Evolutionary conservation across 139 green algal species (phyloP).

Genomic region (Raphidocelis subcapitata): DNA sequence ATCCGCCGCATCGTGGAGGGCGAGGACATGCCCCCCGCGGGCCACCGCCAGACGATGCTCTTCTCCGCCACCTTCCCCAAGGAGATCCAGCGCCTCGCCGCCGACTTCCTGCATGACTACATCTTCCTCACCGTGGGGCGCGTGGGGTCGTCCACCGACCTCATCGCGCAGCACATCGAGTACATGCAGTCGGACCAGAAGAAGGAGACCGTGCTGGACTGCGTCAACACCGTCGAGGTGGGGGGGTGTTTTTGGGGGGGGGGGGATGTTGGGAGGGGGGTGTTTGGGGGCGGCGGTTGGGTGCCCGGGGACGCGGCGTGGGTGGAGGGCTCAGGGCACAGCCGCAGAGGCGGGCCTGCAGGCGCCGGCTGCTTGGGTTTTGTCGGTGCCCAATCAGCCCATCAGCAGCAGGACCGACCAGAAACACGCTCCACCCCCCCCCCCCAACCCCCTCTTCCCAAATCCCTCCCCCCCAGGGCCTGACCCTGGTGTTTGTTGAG

Average conservation of each 20-base stretch:
- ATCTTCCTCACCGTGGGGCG: slow-evolving; percentile 97
- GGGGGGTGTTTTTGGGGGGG: no score
- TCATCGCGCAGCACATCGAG: slow-evolving; percentile 72
- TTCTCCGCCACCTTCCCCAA: slow-evolving; percentile 96
- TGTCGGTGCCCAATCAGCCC: no score
- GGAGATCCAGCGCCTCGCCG: slow-evolving; percentile 84
- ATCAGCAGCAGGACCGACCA: no score
- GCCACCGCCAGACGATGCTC: slow-evolving; percentile 88
- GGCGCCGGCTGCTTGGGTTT: no score
- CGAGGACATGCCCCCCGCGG: slow-evolving; percentile 78
- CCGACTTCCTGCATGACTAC: slow-evolving; percentile 90
- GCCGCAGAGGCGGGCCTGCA: no score
- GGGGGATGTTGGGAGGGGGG: no score
- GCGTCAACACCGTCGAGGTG: slow-evolving; percentile 25
- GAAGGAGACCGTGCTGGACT: slow-evolving; percentile 36
- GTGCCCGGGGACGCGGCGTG: no score
- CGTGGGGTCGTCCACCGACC: slow-evolving; percentile 93
- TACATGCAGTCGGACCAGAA: slow-evolving; percentile 62
- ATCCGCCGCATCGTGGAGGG: slow-evolving; percentile 39
- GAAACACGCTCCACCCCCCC: no score
- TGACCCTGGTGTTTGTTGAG: slow-evolving; percentile 84
- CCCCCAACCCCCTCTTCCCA: no score
- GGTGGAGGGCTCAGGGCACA: no score
- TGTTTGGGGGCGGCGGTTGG: no score
- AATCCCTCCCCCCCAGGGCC: slow-evolving; percentile 6